phyloP scores from a whole-genome alignment of 2,329 filamentous ascomycete genomes.

The Neodidymelliopsis sp. region DNA sequence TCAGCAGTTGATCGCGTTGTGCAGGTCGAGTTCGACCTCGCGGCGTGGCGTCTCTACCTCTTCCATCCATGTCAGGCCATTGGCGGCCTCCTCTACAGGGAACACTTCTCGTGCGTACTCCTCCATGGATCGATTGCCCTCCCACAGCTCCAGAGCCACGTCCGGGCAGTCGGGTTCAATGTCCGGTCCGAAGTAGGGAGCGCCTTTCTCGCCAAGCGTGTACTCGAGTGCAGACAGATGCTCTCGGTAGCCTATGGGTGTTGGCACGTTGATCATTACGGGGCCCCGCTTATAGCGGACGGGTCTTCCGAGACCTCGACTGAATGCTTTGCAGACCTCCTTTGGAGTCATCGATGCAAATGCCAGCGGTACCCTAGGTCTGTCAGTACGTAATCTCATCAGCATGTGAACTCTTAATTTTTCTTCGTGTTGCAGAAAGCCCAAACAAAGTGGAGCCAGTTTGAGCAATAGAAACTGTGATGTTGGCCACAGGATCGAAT shows the following conservation, averaged over 20 bases:
- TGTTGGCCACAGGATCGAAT: conserved; percentile 28
- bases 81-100: conserved; percentile 91
- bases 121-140: conserved; percentile 86
- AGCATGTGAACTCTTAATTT: conserved; percentile 24
- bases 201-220: conserved; percentile 65
- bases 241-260: conserved; percentile 86
- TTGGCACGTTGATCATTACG: conserved; percentile 84
- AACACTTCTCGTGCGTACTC: conserved; percentile 97
- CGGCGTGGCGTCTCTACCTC: conserved; percentile 53
- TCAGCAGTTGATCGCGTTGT: conserved; percentile 49
- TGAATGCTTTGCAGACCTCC: conserved; percentile 83
- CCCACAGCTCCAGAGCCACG: conserved; percentile 84
- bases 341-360: conserved; percentile 87
- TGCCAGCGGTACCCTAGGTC: conserved; percentile 77
- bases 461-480: conserved; percentile 20
- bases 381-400: conserved; percentile 36
- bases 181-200: conserved; percentile 69
- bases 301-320: conserved; percentile 76
- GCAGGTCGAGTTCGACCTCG: conserved; percentile 45
- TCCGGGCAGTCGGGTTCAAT: conserved; percentile 70
- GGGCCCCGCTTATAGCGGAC: conserved; percentile 80
- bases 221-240: conserved; percentile 75
- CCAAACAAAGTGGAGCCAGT: conserved; percentile 18
- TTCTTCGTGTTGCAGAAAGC: conserved; percentile 19
- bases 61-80: conserved; percentile 92